Conservation (phyloP, 805 yeast genomes). For the Starmerella apicola region DNA sequence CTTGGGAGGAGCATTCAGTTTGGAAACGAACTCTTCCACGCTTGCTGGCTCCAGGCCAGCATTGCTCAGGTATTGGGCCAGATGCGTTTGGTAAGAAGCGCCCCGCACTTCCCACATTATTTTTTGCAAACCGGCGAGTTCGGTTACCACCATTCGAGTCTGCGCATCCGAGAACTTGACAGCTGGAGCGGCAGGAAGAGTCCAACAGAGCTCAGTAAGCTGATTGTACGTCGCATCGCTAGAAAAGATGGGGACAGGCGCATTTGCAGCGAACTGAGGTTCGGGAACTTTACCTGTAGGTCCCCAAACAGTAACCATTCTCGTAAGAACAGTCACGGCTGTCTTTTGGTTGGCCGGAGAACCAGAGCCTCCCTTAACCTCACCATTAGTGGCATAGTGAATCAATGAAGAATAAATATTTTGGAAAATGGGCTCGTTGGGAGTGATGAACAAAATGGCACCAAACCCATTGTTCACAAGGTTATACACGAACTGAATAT, state of each 20-base stretch:
- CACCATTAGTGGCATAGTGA: constrained; percentile 44
- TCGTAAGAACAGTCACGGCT: constrained; percentile 53
- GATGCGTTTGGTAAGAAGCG: constrained; percentile 20
- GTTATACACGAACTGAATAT: constrained; percentile 55
- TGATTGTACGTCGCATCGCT: constrained; percentile 51
- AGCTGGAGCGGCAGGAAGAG: constrained; percentile 62
- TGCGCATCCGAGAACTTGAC: constrained; percentile 71
- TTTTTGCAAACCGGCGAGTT: constrained; percentile 57
- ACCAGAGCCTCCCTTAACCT: constrained; percentile 35
- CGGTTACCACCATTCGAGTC: constrained; percentile 59
- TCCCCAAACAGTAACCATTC: constrained; percentile 54
- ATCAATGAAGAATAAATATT: constrained; percentile 50
- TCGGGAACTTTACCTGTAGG: constrained; percentile 42
- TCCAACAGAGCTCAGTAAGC: constrained; percentile 56
- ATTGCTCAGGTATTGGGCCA: constrained; percentile 16
- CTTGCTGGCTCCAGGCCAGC: constrained; percentile 17
- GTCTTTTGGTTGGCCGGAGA: constrained; percentile 47
- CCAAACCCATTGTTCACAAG: constrained; percentile 67
- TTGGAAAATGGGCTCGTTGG: constrained; percentile 50
- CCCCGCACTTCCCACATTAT: constrained; percentile 43
- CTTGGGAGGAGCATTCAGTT: constrained; percentile 12
- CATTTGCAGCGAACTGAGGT: constrained; percentile 37
- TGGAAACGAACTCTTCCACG: constrained; percentile 15
- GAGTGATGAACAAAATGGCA: constrained; percentile 58
- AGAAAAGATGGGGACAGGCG: constrained; percentile 56